Base-by-base conservation (phyloP, 2,329 filamentous ascomycete species). In the Sclerotinia borealis region DNA sequence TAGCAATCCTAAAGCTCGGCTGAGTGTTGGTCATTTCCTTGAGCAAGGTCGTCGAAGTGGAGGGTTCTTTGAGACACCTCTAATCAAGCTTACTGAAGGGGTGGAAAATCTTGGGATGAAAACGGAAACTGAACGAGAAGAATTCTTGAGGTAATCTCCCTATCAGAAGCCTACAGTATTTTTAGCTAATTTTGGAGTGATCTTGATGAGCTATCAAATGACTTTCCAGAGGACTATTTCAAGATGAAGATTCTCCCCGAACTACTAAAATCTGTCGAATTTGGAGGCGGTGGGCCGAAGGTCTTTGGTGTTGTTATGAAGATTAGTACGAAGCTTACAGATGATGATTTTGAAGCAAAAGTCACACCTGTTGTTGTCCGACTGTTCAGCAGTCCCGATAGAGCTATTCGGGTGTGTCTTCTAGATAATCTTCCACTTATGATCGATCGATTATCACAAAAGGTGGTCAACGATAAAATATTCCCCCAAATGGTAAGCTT, bases 191-290 rank as follows among this genome's bases (percentile, higher is more conserved):
- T 8, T 19, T 36, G 19, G 66, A 83, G 80, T 68, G 91, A 96
- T 72, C 83, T 99, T 7, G 92, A 96, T 68, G 83, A 90, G 65
- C 82, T 97, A 6, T 89, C 92, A 0, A 92, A 97, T 69, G 93
- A 99, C 75, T 97, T 98, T 66, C 95, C 95, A 0, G 93, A 97
- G 73, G 95, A 98, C 65, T 99, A 96, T 76, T 96, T 98, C 81
- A 96, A 96, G 74, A 90, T 96, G 83, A 99, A 98, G 73, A 87
- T 99, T 4, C 81, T 99, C 10, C 95, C 95, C 0, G 95, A 99
- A 74, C 80, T 99, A 36, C 82, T 99, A n/a, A 99, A 98, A 74
- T 96, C 93, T 0, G 92, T 98, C n/a, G 95, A 99, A 72, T 99
- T 97, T 75, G 95, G 95, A 9, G 95, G 93, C 13, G 95, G 95